Evolutionary conservation across 2,329 filamentous ascomycete species (phyloP), one percentile per base, ranked within the genome.

Genomic region (Teratosphaeria viscida): DNA sequence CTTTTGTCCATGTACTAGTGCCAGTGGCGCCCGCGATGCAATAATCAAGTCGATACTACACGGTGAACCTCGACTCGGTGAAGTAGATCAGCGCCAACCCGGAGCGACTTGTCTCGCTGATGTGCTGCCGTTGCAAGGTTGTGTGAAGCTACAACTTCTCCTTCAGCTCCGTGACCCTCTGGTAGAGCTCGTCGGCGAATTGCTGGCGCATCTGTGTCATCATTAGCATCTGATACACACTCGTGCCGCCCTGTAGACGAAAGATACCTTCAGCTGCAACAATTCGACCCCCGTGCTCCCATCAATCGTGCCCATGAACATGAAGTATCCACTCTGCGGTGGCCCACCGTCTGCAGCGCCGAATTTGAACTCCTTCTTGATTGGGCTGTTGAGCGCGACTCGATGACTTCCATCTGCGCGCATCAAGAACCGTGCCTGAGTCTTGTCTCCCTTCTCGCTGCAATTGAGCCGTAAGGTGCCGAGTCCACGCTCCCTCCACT

Each of bases 401-500:
- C 90, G 84, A 68, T 92, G 85, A 0, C 90, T 94, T 61, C 91
- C 90, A 69, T 96, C 92, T 65, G 95, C 90, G 19, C 92, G 87
- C 85, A 96, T 91, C 62, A 97, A 82, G 65, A 97, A 82, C 52
- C 92, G 87, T 27, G 87, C 82, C 62, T 77, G 78, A 43, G 74
- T 73, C 26, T 69, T 62, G 7, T 83, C 79, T 61, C 86, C 80
- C 43, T 81, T 79, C 27, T 81, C 78, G 5, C 82, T 79, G 2
- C 29, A 27, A 68, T 96, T 96, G 71, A 96, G 81, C 75, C 94
- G 94, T 66, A 96, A 79, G 66, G 87, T 87, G 53, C 92, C 92
- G 3, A 86, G 82, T 12, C 92, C 92, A 57, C 92, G 85, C 75
- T 97, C 92, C 73, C 92, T 92, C 92, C 92, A 97, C 54, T 85